These are phyloP conservation scores for Linum usitatissimum DNA, from an alignment of 345 rosid species.

Conservation along the genomic window DNA sequence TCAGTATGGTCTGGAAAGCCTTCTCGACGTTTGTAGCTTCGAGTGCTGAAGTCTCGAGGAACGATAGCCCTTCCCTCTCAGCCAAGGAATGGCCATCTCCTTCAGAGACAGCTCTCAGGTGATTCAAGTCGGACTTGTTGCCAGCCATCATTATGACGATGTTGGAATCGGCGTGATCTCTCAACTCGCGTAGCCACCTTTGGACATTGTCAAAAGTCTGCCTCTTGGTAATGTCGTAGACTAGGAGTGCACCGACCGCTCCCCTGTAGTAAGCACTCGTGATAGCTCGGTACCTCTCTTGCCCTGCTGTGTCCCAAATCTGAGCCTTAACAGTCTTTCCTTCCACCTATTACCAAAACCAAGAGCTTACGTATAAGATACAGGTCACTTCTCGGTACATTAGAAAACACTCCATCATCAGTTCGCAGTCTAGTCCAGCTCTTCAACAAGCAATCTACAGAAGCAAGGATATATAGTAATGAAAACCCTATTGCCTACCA, in stretches of 20 bases:
- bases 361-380: not conserved
- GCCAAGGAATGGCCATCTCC: conserved; percentile 22
- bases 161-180: conserved; percentile 26
- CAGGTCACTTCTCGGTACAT: not conserved
- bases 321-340: conserved; percentile 26
- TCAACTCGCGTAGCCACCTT: conserved; percentile 25
- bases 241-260: conserved; percentile 26
- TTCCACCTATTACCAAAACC: conserved; percentile 13
- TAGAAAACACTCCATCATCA: not conserved
- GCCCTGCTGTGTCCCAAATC: conserved; percentile 27
- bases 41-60: conserved; percentile 23
- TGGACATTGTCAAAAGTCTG: conserved; percentile 22
- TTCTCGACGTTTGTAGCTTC: conserved; percentile 24
- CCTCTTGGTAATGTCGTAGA: conserved; percentile 26
- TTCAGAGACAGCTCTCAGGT: conserved; percentile 19
- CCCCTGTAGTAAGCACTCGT: conserved; percentile 27
- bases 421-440: not conserved
- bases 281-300: conserved; percentile 23
- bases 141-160: conserved; percentile 29
- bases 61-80: conserved; percentile 23
- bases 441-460: not conserved
- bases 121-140: conserved; percentile 24
- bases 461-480: not conserved
- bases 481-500: too few species aligned
- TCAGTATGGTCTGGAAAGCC: conserved; percentile 25